Evolutionary conservation across 768 basidiomycete species (phyloP), one percentile per base, ranked within the genome.

Genomic region (Asterophora lycoperdoides): DNA sequence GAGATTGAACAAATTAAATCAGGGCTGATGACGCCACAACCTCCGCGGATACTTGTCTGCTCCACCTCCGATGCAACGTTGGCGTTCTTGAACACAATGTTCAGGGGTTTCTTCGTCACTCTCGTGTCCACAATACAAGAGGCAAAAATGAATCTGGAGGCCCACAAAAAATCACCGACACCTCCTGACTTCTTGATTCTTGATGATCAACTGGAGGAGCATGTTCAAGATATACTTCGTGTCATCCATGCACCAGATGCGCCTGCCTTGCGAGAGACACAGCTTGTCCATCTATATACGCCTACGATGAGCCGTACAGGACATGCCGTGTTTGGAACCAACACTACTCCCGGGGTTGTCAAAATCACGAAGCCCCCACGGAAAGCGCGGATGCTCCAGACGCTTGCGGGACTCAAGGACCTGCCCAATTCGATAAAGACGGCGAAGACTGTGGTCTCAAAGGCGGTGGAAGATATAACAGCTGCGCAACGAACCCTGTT

Each of bases 301-400:
- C 86, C 85, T 1, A 84, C 81, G 1, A 80, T 81, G 17, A 81
- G 77, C 53, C 69, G 75, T 33, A 70, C 77, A 5, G 77, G 79
- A 14, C 74, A 76, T 36, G 67, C 73, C 1, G 68, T 79, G 14
- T 78, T 82, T 48, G 68, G 70, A 23, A 75, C 69, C 37, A 79
- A 65, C 51, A 72, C 68, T 40, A 73, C 71, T 26, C 72, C 79
- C 0, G 80, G 80, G 10, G 75, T 86, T 5, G 70, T 80, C 19
- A 79, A 81, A 53, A 80, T 86, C 73, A 85, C 83, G 8, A 87
- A 86, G 61, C 85, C 84, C 0, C 83, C 85, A 9, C 71, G 85
- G 52, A 77, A 74, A 58, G 70, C 73, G 7, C 73, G 82, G 19
- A 62, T 85, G 28, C 67, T 86, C 33, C 83, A 83, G 56, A 76